phyloP scores from a whole-genome alignment of 257 asterid species.

The Penstemon eatonii region DNA sequence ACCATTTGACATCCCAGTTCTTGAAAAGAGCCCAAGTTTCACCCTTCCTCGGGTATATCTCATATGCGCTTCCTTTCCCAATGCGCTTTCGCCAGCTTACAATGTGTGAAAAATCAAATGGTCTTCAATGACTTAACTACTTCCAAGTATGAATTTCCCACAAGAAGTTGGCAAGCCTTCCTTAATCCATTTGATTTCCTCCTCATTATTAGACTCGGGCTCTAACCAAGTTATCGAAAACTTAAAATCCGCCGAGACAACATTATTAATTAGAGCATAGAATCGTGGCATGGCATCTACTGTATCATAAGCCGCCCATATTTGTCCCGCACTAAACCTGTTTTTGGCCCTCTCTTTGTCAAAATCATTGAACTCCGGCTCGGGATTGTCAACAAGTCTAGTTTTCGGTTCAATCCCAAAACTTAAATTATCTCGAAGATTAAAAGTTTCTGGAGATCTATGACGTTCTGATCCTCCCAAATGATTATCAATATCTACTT shows the following conservation, averaged over 20 bases:
- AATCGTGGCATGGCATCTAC: constrained; percentile 72
- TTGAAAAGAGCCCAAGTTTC: constrained; percentile 76
- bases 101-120: constrained; percentile 54
- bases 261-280: constrained; percentile 47
- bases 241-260: constrained; percentile 35
- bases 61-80: not conserved
- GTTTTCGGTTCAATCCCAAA: constrained; percentile 22
- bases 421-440: constrained; percentile 11
- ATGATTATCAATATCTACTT: too few relatives aligned
- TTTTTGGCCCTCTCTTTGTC: constrained; percentile 38
- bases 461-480: too few relatives aligned
- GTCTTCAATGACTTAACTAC: constrained; percentile 35
- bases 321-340: constrained; percentile 47
- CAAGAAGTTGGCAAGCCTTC: constrained; percentile 57
- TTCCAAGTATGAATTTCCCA: constrained; percentile 52
- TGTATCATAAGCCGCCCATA: constrained; percentile 70
- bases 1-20: constrained; percentile 55
- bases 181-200: constrained; percentile 46
- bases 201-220: constrained; percentile 41
- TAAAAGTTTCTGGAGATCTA: too few relatives aligned
- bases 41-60: constrained; percentile 51
- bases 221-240: constrained; percentile 62
- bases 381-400: constrained; percentile 36
- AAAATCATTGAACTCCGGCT: constrained; percentile 52
- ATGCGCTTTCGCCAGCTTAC: constrained; percentile 36